Percentiles rank a stretch among this genome's conserved stretches.
phyloP scores from a whole-genome alignment of 139 green algal species.

The Volvox africanus region DNA sequence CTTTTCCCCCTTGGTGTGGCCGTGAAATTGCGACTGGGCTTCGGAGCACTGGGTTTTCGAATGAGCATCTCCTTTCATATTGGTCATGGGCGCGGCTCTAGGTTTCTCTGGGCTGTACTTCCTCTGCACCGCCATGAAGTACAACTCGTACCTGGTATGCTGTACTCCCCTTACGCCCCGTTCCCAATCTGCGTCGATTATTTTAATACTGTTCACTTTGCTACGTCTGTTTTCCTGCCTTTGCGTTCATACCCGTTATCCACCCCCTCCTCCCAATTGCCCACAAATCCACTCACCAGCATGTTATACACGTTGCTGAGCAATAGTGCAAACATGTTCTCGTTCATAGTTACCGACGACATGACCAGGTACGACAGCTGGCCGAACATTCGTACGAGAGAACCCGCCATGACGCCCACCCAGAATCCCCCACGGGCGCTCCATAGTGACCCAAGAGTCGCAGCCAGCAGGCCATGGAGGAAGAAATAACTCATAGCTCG shows the following conservation, averaged over 20 bases:
- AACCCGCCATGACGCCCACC: slow-evolving; percentile 42
- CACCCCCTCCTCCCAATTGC: too few relatives aligned
- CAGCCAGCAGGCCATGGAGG: slow-evolving; percentile 79
- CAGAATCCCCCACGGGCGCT: slow-evolving; percentile 43
- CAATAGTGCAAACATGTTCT: slow-evolving; percentile 84
- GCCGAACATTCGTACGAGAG: slow-evolving; percentile 69
- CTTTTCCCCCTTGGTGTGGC: not conserved
- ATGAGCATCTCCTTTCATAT: too few relatives aligned
- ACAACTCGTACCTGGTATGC: not conserved
- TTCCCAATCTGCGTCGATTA: not conserved
- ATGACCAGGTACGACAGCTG: slow-evolving; percentile 76
- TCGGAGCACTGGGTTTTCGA: too few relatives aligned
- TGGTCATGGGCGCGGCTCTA: too few relatives aligned
- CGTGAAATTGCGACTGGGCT: not conserved
- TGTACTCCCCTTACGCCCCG: not conserved
- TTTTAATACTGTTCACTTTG: too few relatives aligned
- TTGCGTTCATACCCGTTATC: too few relatives aligned
- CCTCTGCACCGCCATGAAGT: too few relatives aligned
- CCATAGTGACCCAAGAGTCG: slow-evolving; percentile 73
- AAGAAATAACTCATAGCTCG: slow-evolving; percentile 79
- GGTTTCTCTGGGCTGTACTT: too few relatives aligned
- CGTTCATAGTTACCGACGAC: slow-evolving; percentile 78
- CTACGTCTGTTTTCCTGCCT: too few relatives aligned
- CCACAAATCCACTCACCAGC: slow-evolving; percentile 62
- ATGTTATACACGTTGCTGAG: slow-evolving; percentile 79